Percentiles rank a stretch among this genome's conserved stretches.
Evolutionary conservation across 352 stramenopile species (phyloP).

Genomic region (Phytophthora podocarpi): DNA sequence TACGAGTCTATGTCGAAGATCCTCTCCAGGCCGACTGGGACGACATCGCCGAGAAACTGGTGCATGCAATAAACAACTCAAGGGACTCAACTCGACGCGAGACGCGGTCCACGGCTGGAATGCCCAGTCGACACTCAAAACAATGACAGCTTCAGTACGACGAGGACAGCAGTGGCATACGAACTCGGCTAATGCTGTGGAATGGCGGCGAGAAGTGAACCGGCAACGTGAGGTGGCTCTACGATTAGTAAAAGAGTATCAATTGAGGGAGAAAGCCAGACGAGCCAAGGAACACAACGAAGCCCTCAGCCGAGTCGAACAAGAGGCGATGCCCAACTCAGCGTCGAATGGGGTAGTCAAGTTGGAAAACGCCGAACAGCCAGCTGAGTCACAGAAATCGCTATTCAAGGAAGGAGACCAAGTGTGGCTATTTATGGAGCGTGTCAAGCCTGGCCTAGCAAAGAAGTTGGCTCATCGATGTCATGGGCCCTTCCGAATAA

Average conservation of each 20-base stretch:
- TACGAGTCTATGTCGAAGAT: background rate
- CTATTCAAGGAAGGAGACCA: background rate
- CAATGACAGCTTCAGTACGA: background rate
- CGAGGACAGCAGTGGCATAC: background rate
- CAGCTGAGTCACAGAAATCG: background rate
- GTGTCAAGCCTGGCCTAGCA: background rate
- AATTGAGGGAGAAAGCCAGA: too few species aligned
- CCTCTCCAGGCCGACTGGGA: background rate
- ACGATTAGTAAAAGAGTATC: too few species aligned
- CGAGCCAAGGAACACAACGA: too few species aligned
- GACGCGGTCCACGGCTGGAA: background rate
- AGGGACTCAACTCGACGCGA: background rate
- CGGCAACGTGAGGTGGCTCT: too few species aligned
- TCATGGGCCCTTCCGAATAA: too few species aligned
- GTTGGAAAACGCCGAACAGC: background rate
- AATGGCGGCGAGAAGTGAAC: background rate
- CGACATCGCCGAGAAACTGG: background rate
- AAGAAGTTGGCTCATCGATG: constrained; percentile 1
- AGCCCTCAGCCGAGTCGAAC: too few species aligned
- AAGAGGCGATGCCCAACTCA: background rate
- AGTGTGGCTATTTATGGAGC: background rate
- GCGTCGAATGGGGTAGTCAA: background rate
- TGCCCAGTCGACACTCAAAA: background rate
- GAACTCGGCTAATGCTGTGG: background rate
- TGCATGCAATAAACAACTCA: background rate